phyloP scores from a whole-genome alignment of 495 filamentous ascomycete species.

The Collariella sp. region DNA sequence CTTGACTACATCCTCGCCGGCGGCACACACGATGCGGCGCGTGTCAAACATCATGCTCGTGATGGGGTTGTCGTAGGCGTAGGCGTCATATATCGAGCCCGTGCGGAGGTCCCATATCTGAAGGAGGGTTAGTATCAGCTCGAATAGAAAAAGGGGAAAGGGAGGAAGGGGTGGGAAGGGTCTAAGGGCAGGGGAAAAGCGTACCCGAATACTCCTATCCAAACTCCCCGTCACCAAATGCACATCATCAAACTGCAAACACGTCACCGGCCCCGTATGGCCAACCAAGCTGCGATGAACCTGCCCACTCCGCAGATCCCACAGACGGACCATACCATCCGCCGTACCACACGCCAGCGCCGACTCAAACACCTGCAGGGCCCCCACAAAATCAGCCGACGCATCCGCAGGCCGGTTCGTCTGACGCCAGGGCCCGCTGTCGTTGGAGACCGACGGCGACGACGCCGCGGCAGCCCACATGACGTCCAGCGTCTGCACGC shows the following conservation, averaged over 20 bases:
- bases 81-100: slow-evolving; percentile 92
- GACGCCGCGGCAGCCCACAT: slow-evolving; percentile 96
- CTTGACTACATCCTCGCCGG: slow-evolving; percentile 87
- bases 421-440: slow-evolving; percentile 49
- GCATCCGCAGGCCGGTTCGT: slow-evolving; percentile 47
- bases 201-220: slow-evolving; percentile 89
- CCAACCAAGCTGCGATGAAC: slow-evolving; percentile 94
- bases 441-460: slow-evolving; percentile 51
- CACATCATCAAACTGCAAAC: slow-evolving; percentile 92
- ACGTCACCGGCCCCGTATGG: slow-evolving; percentile 91
- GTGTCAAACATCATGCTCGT: slow-evolving; percentile 98
- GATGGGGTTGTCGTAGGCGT: slow-evolving; percentile 86
- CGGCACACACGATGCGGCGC: slow-evolving; percentile 82
- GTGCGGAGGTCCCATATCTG: slow-evolving; percentile 99
- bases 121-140: neutral
- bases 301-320: slow-evolving; percentile 94
- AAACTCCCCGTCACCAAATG: slow-evolving; percentile 90
- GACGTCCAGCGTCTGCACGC: slow-evolving; percentile 96
- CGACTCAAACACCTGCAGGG: slow-evolving; percentile 92
- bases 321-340: slow-evolving; percentile 93
- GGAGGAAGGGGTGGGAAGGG: slow-evolving; percentile 14
- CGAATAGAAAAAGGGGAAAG: slow-evolving; percentile 14
- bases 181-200: no score
- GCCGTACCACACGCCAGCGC: slow-evolving; percentile 96
- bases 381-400: slow-evolving; percentile 86